Evolutionary conservation across 2,329 filamentous ascomycete species (phyloP).

Genomic region (Berkeleyomyces basicola): DNA sequence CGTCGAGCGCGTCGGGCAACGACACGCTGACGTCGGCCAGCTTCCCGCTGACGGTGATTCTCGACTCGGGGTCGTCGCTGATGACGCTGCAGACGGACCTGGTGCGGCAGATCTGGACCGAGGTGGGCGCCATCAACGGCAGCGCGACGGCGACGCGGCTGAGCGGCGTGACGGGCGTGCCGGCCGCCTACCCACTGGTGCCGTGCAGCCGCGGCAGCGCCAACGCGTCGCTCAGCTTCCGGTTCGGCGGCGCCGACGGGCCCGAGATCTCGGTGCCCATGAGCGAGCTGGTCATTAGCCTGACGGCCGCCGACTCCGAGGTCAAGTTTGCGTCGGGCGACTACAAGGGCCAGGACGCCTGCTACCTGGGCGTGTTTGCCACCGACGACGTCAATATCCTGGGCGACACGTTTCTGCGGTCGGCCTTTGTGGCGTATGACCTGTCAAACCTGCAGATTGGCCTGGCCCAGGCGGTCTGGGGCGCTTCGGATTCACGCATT

Average conservation of each 20-base stretch:
- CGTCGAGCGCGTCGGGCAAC: conserved; percentile 31
- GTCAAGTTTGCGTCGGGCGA: conserved; percentile 21
- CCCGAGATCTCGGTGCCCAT: conserved; percentile 35
- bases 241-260: conserved; percentile 31
- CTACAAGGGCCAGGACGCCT: conserved; percentile 30
- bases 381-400: conserved; percentile 28
- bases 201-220: conserved; percentile 32
- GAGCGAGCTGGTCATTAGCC: conserved; percentile 37
- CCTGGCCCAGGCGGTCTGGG: conserved; percentile 39
- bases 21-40: conserved; percentile 27
- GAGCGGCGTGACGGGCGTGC: conserved; percentile 11
- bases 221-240: conserved; percentile 36
- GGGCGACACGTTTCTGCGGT: conserved; percentile 42
- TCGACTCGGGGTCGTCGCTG: conserved; percentile 62
- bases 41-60: conserved; percentile 41
- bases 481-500: conserved; percentile 32
- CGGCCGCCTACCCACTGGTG: conserved; percentile 26
- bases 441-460: conserved; percentile 39
- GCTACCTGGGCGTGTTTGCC: conserved; percentile 41
- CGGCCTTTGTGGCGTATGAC: conserved; percentile 44
- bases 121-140: conserved; percentile 35
- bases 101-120: conserved; percentile 34
- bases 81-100: conserved; percentile 51
- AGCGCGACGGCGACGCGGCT: conserved; percentile 10
- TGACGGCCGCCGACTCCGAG: conserved; percentile 20